Evolutionary conservation across 805 yeast species (phyloP).

Genomic region (Candida ulmi): DNA sequence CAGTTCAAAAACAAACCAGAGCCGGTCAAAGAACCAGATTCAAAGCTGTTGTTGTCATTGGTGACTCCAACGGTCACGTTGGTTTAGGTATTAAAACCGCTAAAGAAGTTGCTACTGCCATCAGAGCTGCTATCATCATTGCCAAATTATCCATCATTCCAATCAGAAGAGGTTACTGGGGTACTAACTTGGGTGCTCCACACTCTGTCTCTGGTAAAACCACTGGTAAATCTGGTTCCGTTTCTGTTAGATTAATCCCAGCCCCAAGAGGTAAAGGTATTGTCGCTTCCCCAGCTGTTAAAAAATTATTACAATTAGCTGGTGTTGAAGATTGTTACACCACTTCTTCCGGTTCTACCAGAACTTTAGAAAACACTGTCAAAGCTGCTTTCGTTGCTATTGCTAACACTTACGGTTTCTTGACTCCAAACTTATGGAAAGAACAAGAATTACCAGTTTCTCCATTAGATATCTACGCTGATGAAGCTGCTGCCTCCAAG

Average conservation of each 20-base stretch:
- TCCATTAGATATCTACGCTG: conserved; percentile 94
- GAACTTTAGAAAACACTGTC: conserved; percentile 99
- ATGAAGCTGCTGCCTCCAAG: conserved; percentile 70
- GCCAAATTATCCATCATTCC: conserved; percentile 99
- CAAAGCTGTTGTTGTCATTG: conserved; percentile 99
- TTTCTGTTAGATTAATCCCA: conserved; percentile 96
- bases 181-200: conserved; percentile 98
- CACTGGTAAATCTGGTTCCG: conserved; percentile 99
- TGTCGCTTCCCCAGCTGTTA: conserved; percentile 99
- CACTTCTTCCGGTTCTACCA: conserved; percentile 97
- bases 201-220: conserved; percentile 97
- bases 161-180: conserved; percentile 99
- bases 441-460: conserved; percentile 78
- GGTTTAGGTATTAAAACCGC: conserved; percentile 99
- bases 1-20: conserved; percentile 99
- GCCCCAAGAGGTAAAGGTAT: conserved; percentile 99
- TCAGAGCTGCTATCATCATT: conserved; percentile 98
- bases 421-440: conserved; percentile 99
- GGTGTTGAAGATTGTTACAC: conserved; percentile 99
- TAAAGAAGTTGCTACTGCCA: conserved; percentile 99
- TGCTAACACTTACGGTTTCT: conserved; percentile 99
- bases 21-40: conserved; percentile 99
- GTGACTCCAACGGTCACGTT: conserved; percentile 99
- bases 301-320: conserved; percentile 97
- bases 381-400: conserved; percentile 99